These are phyloP conservation scores for Cystobasidium ongulense DNA, from an alignment of 768 basidiomycete species.

Conservation along the genomic window DNA sequence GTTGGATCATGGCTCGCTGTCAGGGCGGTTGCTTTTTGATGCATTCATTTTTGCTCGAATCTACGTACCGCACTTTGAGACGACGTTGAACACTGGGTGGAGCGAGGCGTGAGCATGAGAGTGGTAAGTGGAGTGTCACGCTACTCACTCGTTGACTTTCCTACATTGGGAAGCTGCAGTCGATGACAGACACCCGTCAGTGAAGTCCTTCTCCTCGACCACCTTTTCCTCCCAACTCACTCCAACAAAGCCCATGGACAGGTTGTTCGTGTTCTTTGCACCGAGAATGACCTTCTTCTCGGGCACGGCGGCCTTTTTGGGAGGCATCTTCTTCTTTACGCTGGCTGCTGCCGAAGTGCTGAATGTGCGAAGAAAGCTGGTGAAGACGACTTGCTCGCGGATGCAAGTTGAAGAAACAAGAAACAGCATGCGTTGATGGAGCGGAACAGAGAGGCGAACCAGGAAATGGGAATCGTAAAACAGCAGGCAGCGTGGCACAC, in stretches of 20 bases:
- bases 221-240: neutral
- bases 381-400: neutral
- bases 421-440: neutral
- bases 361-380: neutral
- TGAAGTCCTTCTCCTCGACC: neutral
- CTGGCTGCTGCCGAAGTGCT: neutral
- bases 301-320: slow-evolving; percentile 66
- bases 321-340: slow-evolving; percentile 61
- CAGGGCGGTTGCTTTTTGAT: neutral
- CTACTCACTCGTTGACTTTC: slow-evolving; percentile 51
- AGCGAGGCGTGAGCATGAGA: too few species aligned
- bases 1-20: neutral
- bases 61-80: slow-evolving; percentile 73
- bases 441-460: neutral
- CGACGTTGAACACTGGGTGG: slow-evolving; percentile 98
- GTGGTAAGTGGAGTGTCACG: neutral
- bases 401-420: neutral
- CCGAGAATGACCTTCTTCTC: slow-evolving; percentile 86
- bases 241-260: slow-evolving; percentile 98
- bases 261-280: slow-evolving; percentile 77
- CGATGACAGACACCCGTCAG: neutral
- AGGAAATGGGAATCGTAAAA: too few species aligned
- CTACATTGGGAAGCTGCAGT: slow-evolving; percentile 63
- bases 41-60: neutral
- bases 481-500: too few species aligned